Base-by-base conservation (phyloP, 2,329 filamentous ascomycete species). In the Alternaria angustiovoidea region DNA sequence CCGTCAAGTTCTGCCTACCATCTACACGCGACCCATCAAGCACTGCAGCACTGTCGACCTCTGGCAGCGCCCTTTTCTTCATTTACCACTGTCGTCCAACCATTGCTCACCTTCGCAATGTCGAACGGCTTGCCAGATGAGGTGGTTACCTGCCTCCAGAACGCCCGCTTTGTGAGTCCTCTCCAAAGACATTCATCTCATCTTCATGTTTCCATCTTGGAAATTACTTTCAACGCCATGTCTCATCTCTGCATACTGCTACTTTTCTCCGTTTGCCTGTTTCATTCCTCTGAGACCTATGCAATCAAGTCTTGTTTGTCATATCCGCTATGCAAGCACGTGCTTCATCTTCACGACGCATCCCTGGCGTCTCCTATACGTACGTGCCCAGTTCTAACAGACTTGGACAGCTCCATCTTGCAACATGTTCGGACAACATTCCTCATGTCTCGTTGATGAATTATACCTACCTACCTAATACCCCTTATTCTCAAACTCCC, bases 381-480 rank as follows among this genome's bases (percentile, higher is more conserved):
- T 28, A 36, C 39, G 5, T 34, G 26, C 36, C 26, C 36, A 16
- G 38, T 42, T 53, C 65, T 68, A 39, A 64, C 39, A 12, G n/a
- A 30, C 22, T 8, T 16, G 41, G 5, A 47, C 62, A 97, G 93
- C 92, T 99, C 68, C 95, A 99, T 80, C 90, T 99, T 54, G 94
- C 95, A 70, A 99, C 95, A 57, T 96, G 91, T 79, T 88, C 88
- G 70, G 85, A 91, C 68, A 91, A 95, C 73, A 84, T 89, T 65
- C 95, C 95, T 9, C 93, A 98, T 78, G 92, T 98, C 67, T 96
- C 93, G 38, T 88, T 99, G 66, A 99, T 99, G 95, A 97, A 96
- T 84, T 98, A 98, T 83, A 98, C 95, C 75, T 98, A 97, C 81
- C 90, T 99, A 22, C 91, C 93, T 39, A 88, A 86, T 6, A 73